Evolutionary conservation across 352 stramenopile species (phyloP), one percentile per base, ranked within the genome.

Genomic region (Phytophthora ohioensis): DNA sequence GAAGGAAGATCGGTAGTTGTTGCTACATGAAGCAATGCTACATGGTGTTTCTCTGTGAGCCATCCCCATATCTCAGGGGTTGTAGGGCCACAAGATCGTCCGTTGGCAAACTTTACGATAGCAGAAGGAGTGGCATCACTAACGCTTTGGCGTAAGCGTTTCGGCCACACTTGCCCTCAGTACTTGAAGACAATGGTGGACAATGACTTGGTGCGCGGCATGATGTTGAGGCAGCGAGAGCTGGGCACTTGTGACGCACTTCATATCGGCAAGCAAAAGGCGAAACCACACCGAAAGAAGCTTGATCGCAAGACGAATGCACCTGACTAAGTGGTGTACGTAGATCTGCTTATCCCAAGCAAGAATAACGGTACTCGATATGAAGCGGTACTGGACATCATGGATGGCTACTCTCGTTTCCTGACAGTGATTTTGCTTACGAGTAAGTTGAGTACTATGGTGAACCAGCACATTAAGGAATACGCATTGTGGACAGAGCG

Each of bases 401-500:
- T 65, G 31, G n/a, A 56, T 48, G 55, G 55, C 0, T 65, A 51
- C 27, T 69, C 54, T 9, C 54, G 53, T 3, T 64, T 43, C 38
- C 15, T 68, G 4, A 56, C 35, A 17, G 13, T 52, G 2, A 27
- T 53, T 47, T 35, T 66, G 58, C 15, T 66, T 3, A 53, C 12
- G 2, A 66, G 21, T 21, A 66, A 66, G 12, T 51, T 38, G 5
- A 58, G 47, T n/a, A 6, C 3, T 6, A 47, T 58, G 4, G 58
- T 66, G 0, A 66, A 58, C 36, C 35, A 52, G 9, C 58, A 66
- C 38, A 46, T 66, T 0, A 66, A 58, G 13, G 45, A 57, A 32
- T 66, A 66, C 9, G 34, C 46, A 3, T 12, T 66, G 9, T 58
- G 58, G 58, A 36, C 58, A 12, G 58, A 66, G 15, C 17, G 58